Evolutionary conservation across 495 filamentous ascomycete species (phyloP).

Genomic region (Physcia stellaris): DNA sequence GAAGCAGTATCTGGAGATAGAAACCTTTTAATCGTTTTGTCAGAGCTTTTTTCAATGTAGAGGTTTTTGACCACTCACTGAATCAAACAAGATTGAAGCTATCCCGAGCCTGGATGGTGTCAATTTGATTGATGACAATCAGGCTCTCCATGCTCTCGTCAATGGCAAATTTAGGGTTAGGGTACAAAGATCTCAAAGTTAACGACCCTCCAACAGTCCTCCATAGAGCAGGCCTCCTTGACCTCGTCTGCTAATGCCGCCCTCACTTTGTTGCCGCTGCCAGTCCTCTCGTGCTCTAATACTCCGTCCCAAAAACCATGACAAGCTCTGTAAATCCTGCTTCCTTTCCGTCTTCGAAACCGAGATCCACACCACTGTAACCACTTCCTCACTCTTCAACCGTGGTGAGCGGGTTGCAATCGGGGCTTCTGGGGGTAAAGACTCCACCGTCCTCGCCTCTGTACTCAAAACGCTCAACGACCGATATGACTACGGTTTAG

Average conservation of each 20-base stretch:
- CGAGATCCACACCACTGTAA: constrained; percentile 90
- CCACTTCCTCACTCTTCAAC: constrained; percentile 57
- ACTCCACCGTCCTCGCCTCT: constrained; percentile 89
- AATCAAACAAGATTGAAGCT: too few relatives aligned
- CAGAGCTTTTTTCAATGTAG: too few relatives aligned
- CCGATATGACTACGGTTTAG: constrained; percentile 71
- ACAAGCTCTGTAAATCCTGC: constrained; percentile 80
- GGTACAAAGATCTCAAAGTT: too few relatives aligned
- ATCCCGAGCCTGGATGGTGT: too few relatives aligned
- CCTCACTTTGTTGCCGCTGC: constrained; percentile 58
- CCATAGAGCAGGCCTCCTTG: background rate
- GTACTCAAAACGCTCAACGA: constrained; percentile 92
- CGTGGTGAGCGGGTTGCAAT: constrained; percentile 84
- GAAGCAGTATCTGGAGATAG: too few relatives aligned
- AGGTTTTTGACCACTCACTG: too few relatives aligned
- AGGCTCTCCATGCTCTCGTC: too few relatives aligned
- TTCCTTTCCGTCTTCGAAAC: constrained; percentile 80
- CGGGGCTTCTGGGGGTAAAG: constrained; percentile 93
- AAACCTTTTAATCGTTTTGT: too few relatives aligned
- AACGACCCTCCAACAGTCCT: background rate
- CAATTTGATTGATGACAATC: too few relatives aligned
- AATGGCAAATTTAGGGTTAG: too few relatives aligned
- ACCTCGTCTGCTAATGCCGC: too few relatives aligned
- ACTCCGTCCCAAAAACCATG: constrained; percentile 82
- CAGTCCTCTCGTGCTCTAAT: constrained; percentile 67